Conservation (phyloP, 495 filamentous ascomycete species). For the Beverwykella pulmonaria region DNA sequence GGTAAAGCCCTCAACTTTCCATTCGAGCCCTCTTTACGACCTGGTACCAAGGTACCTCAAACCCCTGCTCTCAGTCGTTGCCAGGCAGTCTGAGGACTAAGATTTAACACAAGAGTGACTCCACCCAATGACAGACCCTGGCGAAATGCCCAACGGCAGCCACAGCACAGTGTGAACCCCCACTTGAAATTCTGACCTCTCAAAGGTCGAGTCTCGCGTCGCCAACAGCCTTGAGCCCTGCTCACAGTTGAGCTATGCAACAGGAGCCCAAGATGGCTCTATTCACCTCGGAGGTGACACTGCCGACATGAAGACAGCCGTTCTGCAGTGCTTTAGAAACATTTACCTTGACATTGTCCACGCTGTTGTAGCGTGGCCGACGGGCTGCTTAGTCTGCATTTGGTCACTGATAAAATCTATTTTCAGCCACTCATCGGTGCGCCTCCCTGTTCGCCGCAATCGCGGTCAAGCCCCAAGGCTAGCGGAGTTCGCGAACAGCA, state of each 20-base stretch:
- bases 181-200: neutral
- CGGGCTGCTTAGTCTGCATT: conserved; percentile 2
- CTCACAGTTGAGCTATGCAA: neutral
- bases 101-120: neutral
- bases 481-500: neutral
- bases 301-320: neutral
- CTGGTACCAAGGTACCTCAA: neutral
- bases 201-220: neutral
- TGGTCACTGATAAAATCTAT: conserved; percentile 20
- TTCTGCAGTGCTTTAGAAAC: neutral
- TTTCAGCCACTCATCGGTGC: conserved; percentile 1
- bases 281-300: neutral
- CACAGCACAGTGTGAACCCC: conserved; percentile 1
- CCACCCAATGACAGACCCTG: neutral
- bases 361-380: neutral
- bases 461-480: neutral
- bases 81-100: too few species aligned
- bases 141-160: neutral
- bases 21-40: neutral
- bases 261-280: neutral
- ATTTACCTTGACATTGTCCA: neutral
- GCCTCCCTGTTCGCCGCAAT: neutral
- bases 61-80: too few species aligned
- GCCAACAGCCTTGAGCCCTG: neutral
- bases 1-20: too few species aligned